Percentiles rank a stretch among this genome's conserved stretches.
Conservation (phyloP, 352 stramenopile genomes). For the Phytophthora ohioensis region DNA sequence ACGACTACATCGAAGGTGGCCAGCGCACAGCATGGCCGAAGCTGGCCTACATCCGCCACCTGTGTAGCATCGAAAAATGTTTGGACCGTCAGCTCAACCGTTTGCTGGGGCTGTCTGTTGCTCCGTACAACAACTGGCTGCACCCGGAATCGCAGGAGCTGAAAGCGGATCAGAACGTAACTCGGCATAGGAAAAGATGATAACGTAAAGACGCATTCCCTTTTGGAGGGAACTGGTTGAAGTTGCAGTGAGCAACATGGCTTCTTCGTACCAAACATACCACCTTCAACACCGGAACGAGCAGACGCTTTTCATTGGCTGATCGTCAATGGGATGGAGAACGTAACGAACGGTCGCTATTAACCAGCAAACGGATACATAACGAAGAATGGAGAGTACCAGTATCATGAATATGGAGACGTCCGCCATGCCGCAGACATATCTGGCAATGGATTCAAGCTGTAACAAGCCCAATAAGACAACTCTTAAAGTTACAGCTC, state of each 20-base stretch:
- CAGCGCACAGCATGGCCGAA: slow-evolving; percentile 92
- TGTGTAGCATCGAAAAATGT: slow-evolving; percentile 93
- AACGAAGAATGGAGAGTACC: neutral
- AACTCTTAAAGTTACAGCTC: neutral
- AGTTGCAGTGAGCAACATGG: slow-evolving; percentile 10
- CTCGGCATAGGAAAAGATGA: no score
- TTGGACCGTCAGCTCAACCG: slow-evolving; percentile 50
- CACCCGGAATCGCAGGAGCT: slow-evolving; percentile 34
- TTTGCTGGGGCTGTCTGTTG: slow-evolving; percentile 32
- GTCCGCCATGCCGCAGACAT: slow-evolving; percentile 1
- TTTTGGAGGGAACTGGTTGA: slow-evolving; percentile 1
- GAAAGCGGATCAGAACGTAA: neutral
- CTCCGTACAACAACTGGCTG: slow-evolving; percentile 40
- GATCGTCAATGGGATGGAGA: slow-evolving; percentile 10
- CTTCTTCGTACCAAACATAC: slow-evolving; percentile 25
- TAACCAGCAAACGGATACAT: slow-evolving; percentile 4
- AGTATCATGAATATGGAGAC: slow-evolving; percentile 9
- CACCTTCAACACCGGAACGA: slow-evolving; percentile 35
- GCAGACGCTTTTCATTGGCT: slow-evolving; percentile 11
- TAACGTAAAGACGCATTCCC: no score
- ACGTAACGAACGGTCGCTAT: slow-evolving; percentile 25
- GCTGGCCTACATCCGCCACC: slow-evolving; percentile 93
- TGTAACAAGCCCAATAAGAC: neutral
- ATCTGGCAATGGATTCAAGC: slow-evolving; percentile 5
- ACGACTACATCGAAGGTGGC: slow-evolving; percentile 83